Evolutionary conservation across 108 stramenopile genomes (phyloP).

Genomic region (Mediolabrus comicus): DNA sequence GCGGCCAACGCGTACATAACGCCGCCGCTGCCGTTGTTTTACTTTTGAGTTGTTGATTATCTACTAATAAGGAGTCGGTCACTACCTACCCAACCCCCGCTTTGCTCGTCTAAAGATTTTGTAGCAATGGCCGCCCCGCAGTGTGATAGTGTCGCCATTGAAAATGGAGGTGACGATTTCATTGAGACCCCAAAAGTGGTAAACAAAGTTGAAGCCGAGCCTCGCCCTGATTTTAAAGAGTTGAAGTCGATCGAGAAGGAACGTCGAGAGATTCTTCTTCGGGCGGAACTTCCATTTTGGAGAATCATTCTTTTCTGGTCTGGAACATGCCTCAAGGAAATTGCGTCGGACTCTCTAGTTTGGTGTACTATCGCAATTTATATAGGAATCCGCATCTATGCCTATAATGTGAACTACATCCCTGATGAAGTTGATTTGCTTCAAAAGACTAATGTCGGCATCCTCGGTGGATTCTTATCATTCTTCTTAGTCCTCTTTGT

Average conservation of each 20-base stretch:
- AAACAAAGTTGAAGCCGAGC: neutral
- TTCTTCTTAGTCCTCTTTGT: conserved; percentile 64
- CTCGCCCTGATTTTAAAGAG: conserved; percentile 10
- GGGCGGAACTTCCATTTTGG: conserved; percentile 25
- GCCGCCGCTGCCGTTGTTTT: too few relatives aligned
- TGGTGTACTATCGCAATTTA: conserved; percentile 47
- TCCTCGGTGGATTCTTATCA: conserved; percentile 53
- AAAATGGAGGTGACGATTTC: neutral
- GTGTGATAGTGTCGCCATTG: neutral
- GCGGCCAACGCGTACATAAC: too few relatives aligned
- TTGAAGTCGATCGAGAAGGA: conserved; percentile 7
- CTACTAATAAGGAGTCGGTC: too few relatives aligned
- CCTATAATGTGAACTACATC: conserved; percentile 8
- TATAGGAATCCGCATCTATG: conserved; percentile 23
- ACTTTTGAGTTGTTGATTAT: too few relatives aligned
- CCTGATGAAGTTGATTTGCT: conserved; percentile 15
- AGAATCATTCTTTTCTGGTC: conserved; percentile 18
- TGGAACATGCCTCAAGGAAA: conserved; percentile 20
- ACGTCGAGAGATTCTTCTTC: conserved; percentile 19
- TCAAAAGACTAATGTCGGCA: conserved; percentile 17
- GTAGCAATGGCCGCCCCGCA: neutral
- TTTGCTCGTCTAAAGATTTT: too few relatives aligned
- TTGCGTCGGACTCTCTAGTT: conserved; percentile 21
- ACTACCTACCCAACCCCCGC: too few relatives aligned
- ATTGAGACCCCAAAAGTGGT: neutral